A percentile compares a stretch with the other conserved stretches of the same genome.
Evolutionary conservation across 768 basidiomycete genomes (phyloP).

Genomic region (Daedaleopsis sinensis): DNA sequence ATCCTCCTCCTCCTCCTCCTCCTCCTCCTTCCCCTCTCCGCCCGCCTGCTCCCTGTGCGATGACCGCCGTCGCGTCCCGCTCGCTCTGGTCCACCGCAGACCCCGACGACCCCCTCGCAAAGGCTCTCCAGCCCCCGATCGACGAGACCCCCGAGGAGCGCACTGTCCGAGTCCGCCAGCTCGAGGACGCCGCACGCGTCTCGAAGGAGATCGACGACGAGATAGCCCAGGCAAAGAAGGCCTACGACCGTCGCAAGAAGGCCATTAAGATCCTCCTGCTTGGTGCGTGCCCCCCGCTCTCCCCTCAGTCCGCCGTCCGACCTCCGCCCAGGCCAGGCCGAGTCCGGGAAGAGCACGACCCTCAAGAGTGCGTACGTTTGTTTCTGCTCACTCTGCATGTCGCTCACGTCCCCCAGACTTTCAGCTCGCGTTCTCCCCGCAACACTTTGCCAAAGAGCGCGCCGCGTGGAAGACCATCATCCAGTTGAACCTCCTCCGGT

Average conservation of each 20-base stretch:
- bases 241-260: conserved; percentile 50
- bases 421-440: conserved; percentile 65
- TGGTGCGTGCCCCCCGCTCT: conserved; percentile 39
- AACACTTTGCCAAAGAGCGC: conserved; percentile 59
- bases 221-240: conserved; percentile 47
- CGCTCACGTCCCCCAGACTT: conserved; percentile 54
- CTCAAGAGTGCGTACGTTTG: conserved; percentile 31
- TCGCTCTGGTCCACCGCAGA: conserved; percentile 14
- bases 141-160: conserved; percentile 43
- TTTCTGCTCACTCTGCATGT: background rate
- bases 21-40: background rate
- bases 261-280: conserved; percentile 58
- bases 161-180: conserved; percentile 34
- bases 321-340: conserved; percentile 51
- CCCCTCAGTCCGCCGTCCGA: background rate
- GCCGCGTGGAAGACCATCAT: conserved; percentile 65
- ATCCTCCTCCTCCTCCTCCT: background rate
- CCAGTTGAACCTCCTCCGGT: conserved; percentile 73
- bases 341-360: conserved; percentile 56
- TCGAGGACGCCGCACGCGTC: conserved; percentile 45
- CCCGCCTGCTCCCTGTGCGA: background rate
- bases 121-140: conserved; percentile 34
- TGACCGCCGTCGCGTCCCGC: conserved; percentile 9
- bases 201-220: conserved; percentile 53
- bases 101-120: conserved; percentile 38